phyloP scores from a whole-genome alignment of 352 stramenopile species.

The Pythium rhizo-oryzae region DNA sequence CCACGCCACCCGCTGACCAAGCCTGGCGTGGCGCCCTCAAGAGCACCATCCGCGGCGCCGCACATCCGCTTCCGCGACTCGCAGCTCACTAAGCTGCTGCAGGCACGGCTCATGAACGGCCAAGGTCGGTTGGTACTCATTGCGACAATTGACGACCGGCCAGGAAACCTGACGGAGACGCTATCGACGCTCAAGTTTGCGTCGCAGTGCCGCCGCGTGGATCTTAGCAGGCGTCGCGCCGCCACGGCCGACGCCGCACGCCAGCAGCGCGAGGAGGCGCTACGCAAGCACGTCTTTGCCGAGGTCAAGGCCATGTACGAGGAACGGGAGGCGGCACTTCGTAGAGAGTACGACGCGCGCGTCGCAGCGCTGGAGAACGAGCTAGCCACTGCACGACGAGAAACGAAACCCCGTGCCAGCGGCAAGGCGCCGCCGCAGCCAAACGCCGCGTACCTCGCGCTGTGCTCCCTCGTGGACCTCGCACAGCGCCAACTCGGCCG shows the following conservation, averaged over 20 bases:
- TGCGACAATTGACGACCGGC: constrained; percentile 61
- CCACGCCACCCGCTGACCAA: not conserved
- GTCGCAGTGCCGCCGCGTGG: constrained; percentile 61
- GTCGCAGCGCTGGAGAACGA: constrained; percentile 42
- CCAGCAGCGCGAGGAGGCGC: constrained; percentile 32
- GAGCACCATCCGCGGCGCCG: not conserved
- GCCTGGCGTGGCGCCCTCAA: not conserved
- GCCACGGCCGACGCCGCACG: constrained; percentile 8
- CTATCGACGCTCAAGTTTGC: constrained; percentile 80
- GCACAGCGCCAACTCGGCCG: not conserved
- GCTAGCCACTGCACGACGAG: not conserved
- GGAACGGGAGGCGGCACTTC: constrained; percentile 46
- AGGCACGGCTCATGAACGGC: constrained; percentile 49
- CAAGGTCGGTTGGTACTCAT: constrained; percentile 57
- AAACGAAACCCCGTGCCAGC: too few species aligned
- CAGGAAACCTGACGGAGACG: constrained; percentile 60
- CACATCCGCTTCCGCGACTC: constrained; percentile 76
- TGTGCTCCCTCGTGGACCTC: constrained; percentile 53
- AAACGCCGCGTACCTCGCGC: constrained; percentile 40
- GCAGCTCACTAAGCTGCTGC: constrained; percentile 71
- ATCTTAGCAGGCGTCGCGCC: constrained; percentile 33
- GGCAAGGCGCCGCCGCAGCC: not conserved
- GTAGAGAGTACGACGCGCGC: constrained; percentile 43
- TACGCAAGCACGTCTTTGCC: constrained; percentile 50
- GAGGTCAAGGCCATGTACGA: constrained; percentile 61